phyloP scores from a whole-genome alignment of 768 basidiomycete species.

The Termitomyces sp. region DNA sequence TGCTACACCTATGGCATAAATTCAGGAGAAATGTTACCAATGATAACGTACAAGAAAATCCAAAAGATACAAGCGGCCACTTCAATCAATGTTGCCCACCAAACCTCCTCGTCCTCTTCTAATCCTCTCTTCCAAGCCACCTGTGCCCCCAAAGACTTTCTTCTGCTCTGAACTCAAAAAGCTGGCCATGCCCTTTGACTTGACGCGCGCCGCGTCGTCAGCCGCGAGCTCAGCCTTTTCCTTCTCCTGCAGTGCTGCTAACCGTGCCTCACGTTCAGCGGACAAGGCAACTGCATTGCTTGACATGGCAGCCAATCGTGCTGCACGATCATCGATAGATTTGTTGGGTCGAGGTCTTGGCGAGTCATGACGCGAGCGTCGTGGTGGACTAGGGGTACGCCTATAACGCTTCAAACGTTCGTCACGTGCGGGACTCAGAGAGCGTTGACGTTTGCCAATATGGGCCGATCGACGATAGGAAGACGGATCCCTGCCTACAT shows the following conservation, averaged over 20 bases:
- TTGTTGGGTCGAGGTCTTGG: constrained; percentile 14
- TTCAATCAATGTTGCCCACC: constrained; percentile 57
- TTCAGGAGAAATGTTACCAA: not conserved
- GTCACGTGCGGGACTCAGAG: constrained; percentile 27
- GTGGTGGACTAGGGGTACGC: constrained; percentile 25
- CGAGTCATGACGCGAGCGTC: constrained; percentile 21
- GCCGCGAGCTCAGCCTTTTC: constrained; percentile 75
- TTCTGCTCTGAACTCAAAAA: constrained; percentile 84
- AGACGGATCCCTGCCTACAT: constrained; percentile 23
- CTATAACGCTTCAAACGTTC: constrained; percentile 43
- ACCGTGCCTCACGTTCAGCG: constrained; percentile 63
- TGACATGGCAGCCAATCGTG: constrained; percentile 89
- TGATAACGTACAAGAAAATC: not conserved
- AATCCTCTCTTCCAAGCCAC: constrained; percentile 77
- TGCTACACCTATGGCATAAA: not conserved
- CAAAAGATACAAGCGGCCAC: not conserved
- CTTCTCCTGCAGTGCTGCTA: constrained; percentile 62
- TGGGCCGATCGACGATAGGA: constrained; percentile 19
- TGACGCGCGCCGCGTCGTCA: constrained; percentile 61
- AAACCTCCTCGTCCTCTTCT: constrained; percentile 65
- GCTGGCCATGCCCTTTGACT: constrained; percentile 71
- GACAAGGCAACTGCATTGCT: constrained; percentile 63
- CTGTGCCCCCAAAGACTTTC: constrained; percentile 73
- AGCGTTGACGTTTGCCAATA: constrained; percentile 34
- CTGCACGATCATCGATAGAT: constrained; percentile 56